Conservation (phyloP, 225 moss, liverwort and hornwort species). For the Pseudoscleropodium purum region DNA sequence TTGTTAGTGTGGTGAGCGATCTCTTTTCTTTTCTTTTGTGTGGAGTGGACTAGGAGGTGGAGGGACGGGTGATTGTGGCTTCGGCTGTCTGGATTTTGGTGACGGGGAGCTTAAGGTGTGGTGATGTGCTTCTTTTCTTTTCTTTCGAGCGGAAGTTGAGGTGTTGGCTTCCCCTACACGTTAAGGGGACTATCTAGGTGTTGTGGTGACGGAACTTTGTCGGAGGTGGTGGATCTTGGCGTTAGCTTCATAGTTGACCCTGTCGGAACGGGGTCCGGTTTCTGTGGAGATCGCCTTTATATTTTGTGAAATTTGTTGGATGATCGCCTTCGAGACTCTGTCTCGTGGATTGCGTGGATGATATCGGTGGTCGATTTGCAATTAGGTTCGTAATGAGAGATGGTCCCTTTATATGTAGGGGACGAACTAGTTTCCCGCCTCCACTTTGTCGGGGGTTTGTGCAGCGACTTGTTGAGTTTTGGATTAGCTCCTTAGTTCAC, state of each 20-base stretch:
- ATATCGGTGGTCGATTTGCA: background rate
- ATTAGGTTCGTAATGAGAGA: background rate
- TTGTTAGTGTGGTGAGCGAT: conserved; percentile 3
- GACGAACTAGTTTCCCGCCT: background rate
- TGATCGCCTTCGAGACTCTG: background rate
- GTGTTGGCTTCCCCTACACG: background rate
- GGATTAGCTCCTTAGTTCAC: background rate
- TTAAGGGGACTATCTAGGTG: background rate
- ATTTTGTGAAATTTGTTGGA: background rate
- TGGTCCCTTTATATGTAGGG: background rate
- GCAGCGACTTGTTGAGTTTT: background rate
- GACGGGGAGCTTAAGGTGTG: background rate
- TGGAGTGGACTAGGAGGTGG: background rate
- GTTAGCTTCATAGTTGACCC: background rate
- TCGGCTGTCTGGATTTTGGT: background rate
- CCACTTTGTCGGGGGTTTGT: background rate
- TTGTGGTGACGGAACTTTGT: background rate
- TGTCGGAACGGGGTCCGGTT: background rate
- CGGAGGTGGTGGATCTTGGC: background rate
- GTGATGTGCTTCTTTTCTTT: background rate
- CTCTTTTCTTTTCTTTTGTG: background rate
- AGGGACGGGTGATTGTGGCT: background rate
- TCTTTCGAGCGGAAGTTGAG: background rate
- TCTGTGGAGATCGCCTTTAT: background rate
- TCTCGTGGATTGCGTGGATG: background rate